phyloP scores from a whole-genome alignment of 257 asterid species.

The Salvia miltiorrhiza region DNA sequence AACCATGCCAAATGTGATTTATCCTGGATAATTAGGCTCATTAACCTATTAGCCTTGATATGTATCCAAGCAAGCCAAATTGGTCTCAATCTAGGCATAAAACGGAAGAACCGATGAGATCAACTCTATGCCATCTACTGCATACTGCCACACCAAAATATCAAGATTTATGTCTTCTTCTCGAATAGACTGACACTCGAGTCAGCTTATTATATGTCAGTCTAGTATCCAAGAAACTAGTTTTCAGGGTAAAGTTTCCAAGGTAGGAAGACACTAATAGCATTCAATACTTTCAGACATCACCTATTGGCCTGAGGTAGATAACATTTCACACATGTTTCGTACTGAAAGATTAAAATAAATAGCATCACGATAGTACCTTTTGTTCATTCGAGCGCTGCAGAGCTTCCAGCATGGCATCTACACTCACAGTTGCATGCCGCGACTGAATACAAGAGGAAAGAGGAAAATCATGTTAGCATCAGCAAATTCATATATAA shows the following conservation, averaged over 20 bases:
- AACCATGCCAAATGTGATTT: not conserved
- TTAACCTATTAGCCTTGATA: not conserved
- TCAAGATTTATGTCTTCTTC: not conserved
- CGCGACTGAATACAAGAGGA: slow-evolving; percentile 50
- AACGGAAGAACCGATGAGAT: not conserved
- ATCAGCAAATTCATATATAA: not conserved
- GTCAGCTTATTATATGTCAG: not conserved
- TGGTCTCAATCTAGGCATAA: not conserved
- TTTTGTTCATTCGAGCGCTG: slow-evolving; percentile 55
- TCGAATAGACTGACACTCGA: not conserved
- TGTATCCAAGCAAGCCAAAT: not conserved
- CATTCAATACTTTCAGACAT: not conserved
- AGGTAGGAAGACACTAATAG: not conserved
- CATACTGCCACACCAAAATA: not conserved
- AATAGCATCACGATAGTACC: slow-evolving; percentile 29
- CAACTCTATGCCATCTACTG: not conserved
- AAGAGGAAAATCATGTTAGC: slow-evolving; percentile 3
- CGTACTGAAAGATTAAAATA: not conserved
- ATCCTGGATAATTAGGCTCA: not conserved
- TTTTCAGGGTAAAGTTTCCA: not conserved
- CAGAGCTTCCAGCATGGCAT: slow-evolving; percentile 84
- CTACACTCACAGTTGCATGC: slow-evolving; percentile 82
- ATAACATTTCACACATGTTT: not conserved
- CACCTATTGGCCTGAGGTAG: not conserved
- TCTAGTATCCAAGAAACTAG: not conserved